Base-by-base conservation (phyloP, 331 rosid species). In the Pyrus hybrid region DNA sequence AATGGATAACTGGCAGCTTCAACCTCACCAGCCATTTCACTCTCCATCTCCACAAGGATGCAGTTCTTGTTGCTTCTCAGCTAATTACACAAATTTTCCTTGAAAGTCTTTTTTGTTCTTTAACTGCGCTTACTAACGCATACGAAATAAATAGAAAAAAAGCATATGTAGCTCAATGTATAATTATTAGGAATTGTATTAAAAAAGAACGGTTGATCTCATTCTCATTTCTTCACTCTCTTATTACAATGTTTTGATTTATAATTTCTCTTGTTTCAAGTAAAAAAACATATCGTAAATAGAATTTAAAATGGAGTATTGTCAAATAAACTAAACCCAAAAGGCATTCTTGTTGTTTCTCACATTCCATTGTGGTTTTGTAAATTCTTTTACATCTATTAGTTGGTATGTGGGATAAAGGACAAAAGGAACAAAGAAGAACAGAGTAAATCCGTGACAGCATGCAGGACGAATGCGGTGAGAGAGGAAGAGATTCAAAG, bases 1-100 rank as follows among this genome's bases (percentile, higher is more conserved):
- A 82, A 81, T 94, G 97, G 95, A 83, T 94, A 72, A 91, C 97
- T 35, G 96, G 98, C 2, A 91, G 97, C 75, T 94, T 94, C 89
- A 89, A 90, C 83, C 84, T 91, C 88, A 88, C 90, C 11, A 91
- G 56, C 56, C 56, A 49, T 49, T 49, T 49, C 56, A 49, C 56
- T 2, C n/a, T 49, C 5, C 87, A 78, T 74, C 88, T 94, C 18
- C 87, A 94, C 28, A 87, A 84, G 73, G 95, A 90, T 83, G 98
- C 97, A 66, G 88, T 94, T 6, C 87, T 94, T 51, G 93, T 94
- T 76, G 98, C 80, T 54, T 86, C 96, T 71, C 93, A 86, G 97
- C 96, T 81, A 56, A 56, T 8, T 18, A 56, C 62, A 56, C 62
- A 56, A n/a, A 56, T 3, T 18, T 49, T 16, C 56, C 56, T 6